A percentile compares a stretch with the other conserved stretches of the same genome.
These are phyloP conservation scores for Sporothrix dimorphospora DNA, from an alignment of 2,329 filamentous ascomycete species.

Conservation along the genomic window DNA sequence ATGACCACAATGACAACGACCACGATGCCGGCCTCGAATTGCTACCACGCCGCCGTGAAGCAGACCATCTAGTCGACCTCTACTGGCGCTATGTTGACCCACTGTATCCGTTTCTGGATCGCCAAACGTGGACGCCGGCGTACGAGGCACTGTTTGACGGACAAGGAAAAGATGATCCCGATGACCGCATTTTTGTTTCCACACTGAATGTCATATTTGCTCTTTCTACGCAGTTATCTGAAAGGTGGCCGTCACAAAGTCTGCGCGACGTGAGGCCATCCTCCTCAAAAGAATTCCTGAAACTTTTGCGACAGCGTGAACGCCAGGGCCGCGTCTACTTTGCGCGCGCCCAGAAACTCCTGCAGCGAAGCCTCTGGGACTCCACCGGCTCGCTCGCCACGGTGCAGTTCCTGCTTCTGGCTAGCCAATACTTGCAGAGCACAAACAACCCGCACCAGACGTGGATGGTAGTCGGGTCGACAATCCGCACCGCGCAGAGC, in stretches of 20 bases:
- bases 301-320: not conserved
- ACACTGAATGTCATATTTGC: not conserved
- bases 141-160: not conserved
- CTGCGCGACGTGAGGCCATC: no score
- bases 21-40: not conserved
- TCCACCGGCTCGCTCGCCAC: not conserved
- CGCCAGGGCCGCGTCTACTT: not conserved
- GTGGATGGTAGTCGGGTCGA: slow-evolving; percentile 2
- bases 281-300: no score
- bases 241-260: no score
- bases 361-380: not conserved
- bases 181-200: not conserved
- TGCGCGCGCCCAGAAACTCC: not conserved
- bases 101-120: not conserved
- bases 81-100: not conserved
- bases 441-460: slow-evolving; percentile 4
- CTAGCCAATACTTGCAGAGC: not conserved
- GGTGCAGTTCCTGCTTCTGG: not conserved
- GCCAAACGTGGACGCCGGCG: not conserved
- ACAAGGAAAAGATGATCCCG: not conserved
- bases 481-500: not conserved
- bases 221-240: not conserved
- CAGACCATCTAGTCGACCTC: not conserved
- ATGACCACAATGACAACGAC: not conserved
- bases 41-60: slow-evolving; percentile 1